These are phyloP conservation scores for Coriolopsis trogii DNA, from an alignment of 1,284 basidiomycete genomes.

Conservation along the genomic window DNA sequence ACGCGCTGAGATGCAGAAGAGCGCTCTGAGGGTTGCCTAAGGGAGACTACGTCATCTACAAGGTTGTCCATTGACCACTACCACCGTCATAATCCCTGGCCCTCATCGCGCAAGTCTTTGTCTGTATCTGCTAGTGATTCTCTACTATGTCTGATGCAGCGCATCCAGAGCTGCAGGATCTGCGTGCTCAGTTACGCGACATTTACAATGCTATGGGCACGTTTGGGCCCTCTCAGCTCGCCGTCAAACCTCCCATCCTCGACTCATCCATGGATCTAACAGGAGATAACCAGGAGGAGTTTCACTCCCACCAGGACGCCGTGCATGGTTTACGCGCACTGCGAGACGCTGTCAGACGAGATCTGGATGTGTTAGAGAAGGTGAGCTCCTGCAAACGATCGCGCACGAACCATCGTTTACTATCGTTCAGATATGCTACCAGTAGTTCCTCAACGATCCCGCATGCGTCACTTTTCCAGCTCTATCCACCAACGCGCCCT, in stretches of 20 bases:
- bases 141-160: not conserved
- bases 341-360: constrained; percentile 45
- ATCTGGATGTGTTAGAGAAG: constrained; percentile 58
- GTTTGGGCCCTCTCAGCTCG: constrained; percentile 43
- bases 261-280: constrained; percentile 52
- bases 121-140: too few relatives aligned
- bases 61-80: too few relatives aligned
- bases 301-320: constrained; percentile 40
- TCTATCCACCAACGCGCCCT: constrained; percentile 74
- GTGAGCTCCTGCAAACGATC: constrained; percentile 34
- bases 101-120: too few relatives aligned
- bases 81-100: too few relatives aligned
- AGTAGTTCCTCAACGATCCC: constrained; percentile 66
- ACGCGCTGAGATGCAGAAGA: too few relatives aligned
- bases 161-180: constrained; percentile 43
- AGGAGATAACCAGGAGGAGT: constrained; percentile 38
- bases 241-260: constrained; percentile 52
- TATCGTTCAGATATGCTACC: not conserved
- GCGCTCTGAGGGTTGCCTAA: too few relatives aligned
- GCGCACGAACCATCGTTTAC: not conserved
- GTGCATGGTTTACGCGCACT: constrained; percentile 59
- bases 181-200: constrained; percentile 37
- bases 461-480: constrained; percentile 44
- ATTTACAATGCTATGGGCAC: constrained; percentile 48
- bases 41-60: too few relatives aligned